phyloP scores from a whole-genome alignment of 495 filamentous ascomycete species.

The Penicillium waksmanii region DNA sequence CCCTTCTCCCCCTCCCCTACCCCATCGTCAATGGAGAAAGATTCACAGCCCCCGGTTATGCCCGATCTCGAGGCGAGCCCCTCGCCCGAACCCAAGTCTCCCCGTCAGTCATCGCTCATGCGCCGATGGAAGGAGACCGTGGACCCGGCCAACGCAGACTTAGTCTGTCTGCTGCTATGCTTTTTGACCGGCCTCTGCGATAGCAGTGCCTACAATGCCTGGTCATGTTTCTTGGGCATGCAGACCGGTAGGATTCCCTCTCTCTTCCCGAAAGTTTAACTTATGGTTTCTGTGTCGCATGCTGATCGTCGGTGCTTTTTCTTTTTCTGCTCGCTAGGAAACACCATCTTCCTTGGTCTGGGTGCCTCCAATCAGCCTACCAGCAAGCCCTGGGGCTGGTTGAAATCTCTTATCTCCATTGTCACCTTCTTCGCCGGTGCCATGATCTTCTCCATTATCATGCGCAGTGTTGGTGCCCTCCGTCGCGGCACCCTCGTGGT shows the following conservation, averaged over 20 bases:
- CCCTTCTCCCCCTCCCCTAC: not conserved
- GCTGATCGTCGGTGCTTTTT: not conserved
- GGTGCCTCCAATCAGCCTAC: slow-evolving; percentile 57
- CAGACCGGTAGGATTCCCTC: slow-evolving; percentile 60
- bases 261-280: not conserved
- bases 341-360: slow-evolving; percentile 69
- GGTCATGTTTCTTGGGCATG: slow-evolving; percentile 65
- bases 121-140: slow-evolving; percentile 43
- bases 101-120: slow-evolving; percentile 16
- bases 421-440: slow-evolving; percentile 58
- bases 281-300: not conserved
- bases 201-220: slow-evolving; percentile 64
- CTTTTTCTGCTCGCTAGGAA: slow-evolving; percentile 42
- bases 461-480: slow-evolving; percentile 38
- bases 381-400: slow-evolving; percentile 61
- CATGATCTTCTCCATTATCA: slow-evolving; percentile 47
- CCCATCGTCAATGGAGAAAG: slow-evolving; percentile 22
- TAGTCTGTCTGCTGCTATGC: slow-evolving; percentile 58
- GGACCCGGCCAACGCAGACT: slow-evolving; percentile 49
- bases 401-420: slow-evolving; percentile 66
- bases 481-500: slow-evolving; percentile 56
- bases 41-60: slow-evolving; percentile 8
- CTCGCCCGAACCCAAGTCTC: slow-evolving; percentile 15
- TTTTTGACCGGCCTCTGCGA: slow-evolving; percentile 64
- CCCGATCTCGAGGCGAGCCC: slow-evolving; percentile 33